Percentiles rank a stretch among this genome's conserved stretches.
Evolutionary conservation across 2,329 filamentous ascomycete genomes (phyloP).

Genomic region (Clarireedia sp.): DNA sequence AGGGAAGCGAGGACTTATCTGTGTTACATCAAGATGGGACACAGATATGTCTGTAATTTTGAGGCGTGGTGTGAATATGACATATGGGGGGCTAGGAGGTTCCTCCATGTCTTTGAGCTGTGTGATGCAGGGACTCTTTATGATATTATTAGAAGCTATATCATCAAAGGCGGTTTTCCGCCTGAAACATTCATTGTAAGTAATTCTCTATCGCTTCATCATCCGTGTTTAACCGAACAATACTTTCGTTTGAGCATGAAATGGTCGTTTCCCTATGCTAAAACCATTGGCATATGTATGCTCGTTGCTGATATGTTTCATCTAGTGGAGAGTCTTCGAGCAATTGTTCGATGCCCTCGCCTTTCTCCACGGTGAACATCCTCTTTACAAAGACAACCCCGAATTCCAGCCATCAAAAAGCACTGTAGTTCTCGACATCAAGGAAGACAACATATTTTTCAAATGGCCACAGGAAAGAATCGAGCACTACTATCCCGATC

Average conservation of each 20-base stretch:
- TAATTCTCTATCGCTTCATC: not conserved
- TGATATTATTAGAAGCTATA: not conserved
- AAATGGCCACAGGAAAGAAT: not conserved
- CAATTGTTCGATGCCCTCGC: slow-evolving; percentile 2
- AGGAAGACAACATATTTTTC: not conserved
- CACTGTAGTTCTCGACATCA: not conserved
- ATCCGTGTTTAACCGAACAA: no score
- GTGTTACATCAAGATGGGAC: not conserved
- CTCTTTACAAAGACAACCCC: not conserved
- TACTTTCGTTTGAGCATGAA: no score
- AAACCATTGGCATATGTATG: no score
- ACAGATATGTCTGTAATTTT: not conserved
- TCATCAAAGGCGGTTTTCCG: not conserved
- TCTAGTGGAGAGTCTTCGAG: slow-evolving; percentile 4
- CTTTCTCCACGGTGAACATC: slow-evolving; percentile 6
- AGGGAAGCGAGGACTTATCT: not conserved
- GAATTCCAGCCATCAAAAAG: not conserved
- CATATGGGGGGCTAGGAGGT: not conserved
- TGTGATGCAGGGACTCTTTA: not conserved
- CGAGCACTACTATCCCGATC: not conserved
- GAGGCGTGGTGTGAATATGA: not conserved
- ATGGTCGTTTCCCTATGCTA: no score
- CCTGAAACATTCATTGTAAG: not conserved
- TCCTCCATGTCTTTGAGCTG: not conserved
- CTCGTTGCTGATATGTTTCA: not conserved